Evolutionary conservation across 2,329 filamentous ascomycete species (phyloP), one percentile per base, ranked within the genome.

Genomic region (Lasiodiplodia sp.): DNA sequence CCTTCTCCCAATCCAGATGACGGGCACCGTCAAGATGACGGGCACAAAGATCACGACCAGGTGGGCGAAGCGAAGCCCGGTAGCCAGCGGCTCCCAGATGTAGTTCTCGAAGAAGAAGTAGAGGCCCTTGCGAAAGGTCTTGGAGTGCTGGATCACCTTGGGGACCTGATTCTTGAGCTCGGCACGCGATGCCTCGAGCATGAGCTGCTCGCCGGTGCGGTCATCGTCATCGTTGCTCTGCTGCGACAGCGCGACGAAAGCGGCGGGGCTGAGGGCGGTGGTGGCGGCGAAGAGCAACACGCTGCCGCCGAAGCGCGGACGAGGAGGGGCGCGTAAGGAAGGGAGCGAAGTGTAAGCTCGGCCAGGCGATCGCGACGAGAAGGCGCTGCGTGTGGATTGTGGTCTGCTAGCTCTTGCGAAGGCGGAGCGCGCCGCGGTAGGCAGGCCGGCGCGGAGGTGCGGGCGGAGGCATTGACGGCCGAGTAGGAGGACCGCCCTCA

Each of bases 1-100:
- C 56, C 91, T 84, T 40, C 78, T 77, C 0, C 96, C 96, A 68
- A 97, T 70, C 91, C 92, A 97, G 68, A 97, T 89, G 0, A 85
- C 86, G 0, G 96, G 96, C 7, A 97, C 88, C 0, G 92, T 86
- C 1, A 91, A 78, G 66, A 99, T 89, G 52, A 99, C 94, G 0
- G 96, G 96, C 23, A 97, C 89, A 76, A 99, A 99, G 67, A 99
- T 96, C 69, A 91, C 79, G 58, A 93, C 88, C 5, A 99, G 84
- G 76, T 97, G 93, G 21, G 97, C 79, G 74, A 99, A 96, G n/a
- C 96, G 88, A 57, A 95, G 79, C 0, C 92, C 92, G 0, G 95
- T 99, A 67, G 91, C 94, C 31, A 97, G 79, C 0, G 96, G 95
- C 79, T 99, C 96, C 68, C 83, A 87, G n/a, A 95, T 80, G 75